phyloP scores from a whole-genome alignment of 164 flowering plant species.

The Paratinospora sagittata region DNA sequence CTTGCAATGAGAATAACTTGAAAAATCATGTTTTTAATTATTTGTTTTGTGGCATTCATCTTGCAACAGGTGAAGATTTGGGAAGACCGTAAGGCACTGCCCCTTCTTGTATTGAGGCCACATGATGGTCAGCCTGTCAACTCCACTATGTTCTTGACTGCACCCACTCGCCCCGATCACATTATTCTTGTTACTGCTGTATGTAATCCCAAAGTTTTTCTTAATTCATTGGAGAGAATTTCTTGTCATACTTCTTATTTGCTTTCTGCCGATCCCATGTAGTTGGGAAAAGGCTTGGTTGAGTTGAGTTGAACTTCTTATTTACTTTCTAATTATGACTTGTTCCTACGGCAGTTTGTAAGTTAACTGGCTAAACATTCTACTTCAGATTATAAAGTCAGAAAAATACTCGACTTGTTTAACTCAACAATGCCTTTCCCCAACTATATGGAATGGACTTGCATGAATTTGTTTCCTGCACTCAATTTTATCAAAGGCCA shows the following conservation, averaged over 20 bases:
- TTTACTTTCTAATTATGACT: background rate
- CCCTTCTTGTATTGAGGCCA: conserved; percentile 75
- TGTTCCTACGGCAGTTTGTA: background rate
- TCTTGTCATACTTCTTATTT: conserved; percentile 2
- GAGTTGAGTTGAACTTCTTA: background rate
- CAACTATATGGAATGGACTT: no score
- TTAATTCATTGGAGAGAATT: background rate
- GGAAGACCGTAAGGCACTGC: conserved; percentile 75
- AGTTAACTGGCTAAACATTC: background rate
- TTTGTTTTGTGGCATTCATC: background rate
- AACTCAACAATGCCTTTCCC: no score
- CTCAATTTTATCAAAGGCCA: no score
- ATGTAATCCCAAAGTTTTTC: conserved; percentile 13
- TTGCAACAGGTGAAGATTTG: conserved; percentile 94
- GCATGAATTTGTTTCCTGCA: no score
- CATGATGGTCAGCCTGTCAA: conserved; percentile 86
- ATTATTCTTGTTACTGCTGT: conserved; percentile 84
- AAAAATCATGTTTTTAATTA: background rate
- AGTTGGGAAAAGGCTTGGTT: no score
- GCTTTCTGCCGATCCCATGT: background rate
- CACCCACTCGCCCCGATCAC: conserved; percentile 83
- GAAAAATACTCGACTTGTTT: background rate
- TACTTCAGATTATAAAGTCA: background rate
- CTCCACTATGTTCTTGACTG: conserved; percentile 68
- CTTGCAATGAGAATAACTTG: background rate